Evolutionary conservation across 169 alveolate genomes (phyloP), one percentile per base, ranked within the genome.

Genomic region (Plasmodium gaboni): DNA sequence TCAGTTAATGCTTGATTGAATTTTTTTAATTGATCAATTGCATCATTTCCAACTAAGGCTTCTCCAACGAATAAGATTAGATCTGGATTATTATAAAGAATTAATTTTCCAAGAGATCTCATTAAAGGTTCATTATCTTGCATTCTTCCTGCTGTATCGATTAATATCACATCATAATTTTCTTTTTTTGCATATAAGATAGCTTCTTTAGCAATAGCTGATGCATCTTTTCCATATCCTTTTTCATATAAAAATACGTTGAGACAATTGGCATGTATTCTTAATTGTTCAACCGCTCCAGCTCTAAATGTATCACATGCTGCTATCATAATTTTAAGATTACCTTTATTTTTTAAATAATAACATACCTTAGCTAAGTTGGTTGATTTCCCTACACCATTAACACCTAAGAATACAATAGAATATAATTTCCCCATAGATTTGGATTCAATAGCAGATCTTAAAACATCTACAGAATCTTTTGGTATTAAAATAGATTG

Each of bases 121-220:
- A 99, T 99, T 73, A 99, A 96, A 4, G 99, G 99, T 90, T 98
- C 99, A 93, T 99, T 99, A 90, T 98, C 99, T 95, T 99, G 99
- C 99, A 99, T 99, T 89, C 99, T 96, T 1, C 99, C 99, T 6
- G 99, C 99, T 3, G 99, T 99, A 93, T 99, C 99, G 38, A 99
- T 98, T 46, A 99, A 96, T 6, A 99, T 99, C 28, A 98, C 99
- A 73, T 99, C 99, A 78, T 86, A 94, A 13, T 97, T 96, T 87
- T 97, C 96, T 19, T 95, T 93, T 69, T 94, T 90, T 12, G 99
- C 99, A 64, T 95, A 95, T 59, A 96, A 72, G 46, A 98, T 90
- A 26, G 99, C 99, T 88, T 98, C 99, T 71, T 96, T 95, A 26
- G 99, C 99, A 51, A 98, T 97, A 51, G 95, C 95, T 9, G 99